Conservation (phyloP, 2,329 filamentous ascomycete genomes). For the Exophiala dermatitidis region DNA sequence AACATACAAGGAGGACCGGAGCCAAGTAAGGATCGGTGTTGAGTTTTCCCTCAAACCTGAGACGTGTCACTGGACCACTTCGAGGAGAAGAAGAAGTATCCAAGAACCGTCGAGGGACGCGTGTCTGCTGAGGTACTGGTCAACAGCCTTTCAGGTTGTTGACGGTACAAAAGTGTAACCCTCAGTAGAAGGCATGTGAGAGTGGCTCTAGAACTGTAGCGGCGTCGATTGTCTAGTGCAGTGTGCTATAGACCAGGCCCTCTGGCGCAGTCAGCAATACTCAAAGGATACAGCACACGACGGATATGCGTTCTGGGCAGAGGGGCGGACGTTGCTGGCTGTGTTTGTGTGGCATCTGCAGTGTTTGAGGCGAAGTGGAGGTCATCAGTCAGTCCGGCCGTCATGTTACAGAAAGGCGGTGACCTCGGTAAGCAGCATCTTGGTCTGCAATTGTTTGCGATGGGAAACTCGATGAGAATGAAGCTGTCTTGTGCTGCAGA, state of each 20-base stretch:
- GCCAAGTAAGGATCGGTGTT: conserved; percentile 7
- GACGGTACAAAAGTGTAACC: neutral
- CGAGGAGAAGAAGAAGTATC: no score
- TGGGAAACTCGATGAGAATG: neutral
- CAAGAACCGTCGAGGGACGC: neutral
- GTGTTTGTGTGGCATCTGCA: conserved; percentile 5
- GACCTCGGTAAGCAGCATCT: conserved; percentile 2
- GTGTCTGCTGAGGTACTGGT: no score
- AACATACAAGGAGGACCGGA: neutral
- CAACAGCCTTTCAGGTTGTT: no score
- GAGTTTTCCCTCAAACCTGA: conserved; percentile 5
- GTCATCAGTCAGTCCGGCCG: neutral
- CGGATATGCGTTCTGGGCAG: neutral
- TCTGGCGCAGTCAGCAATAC: conserved; percentile 7
- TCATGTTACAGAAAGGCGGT: conserved; percentile 11
- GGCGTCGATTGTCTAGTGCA: conserved; percentile 1
- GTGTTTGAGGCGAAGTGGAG: conserved; percentile 19
- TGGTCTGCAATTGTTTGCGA: neutral
- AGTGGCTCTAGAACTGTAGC: neutral
- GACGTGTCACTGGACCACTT: neutral
- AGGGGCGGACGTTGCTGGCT: neutral
- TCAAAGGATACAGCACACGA: neutral
- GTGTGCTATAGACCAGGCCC: neutral
- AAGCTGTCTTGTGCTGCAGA: conserved; percentile 3
- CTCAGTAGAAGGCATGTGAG: neutral